phyloP scores from a whole-genome alignment of 495 filamentous ascomycete genomes.

The Chaetomium tenue region DNA sequence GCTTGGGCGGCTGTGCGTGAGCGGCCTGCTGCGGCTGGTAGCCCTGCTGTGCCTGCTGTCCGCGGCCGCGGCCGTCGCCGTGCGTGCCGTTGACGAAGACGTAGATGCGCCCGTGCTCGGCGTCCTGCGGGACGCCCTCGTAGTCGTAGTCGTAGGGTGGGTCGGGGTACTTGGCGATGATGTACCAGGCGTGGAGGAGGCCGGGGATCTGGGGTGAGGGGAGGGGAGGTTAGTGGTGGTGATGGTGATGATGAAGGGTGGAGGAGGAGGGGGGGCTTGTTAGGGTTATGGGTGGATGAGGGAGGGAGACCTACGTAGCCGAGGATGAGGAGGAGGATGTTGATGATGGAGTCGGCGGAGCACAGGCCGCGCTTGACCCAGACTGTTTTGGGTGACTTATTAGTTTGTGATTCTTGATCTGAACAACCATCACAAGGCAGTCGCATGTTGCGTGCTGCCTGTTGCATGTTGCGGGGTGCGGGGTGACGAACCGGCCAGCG shows the following conservation, averaged over 20 bases:
- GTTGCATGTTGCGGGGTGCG: slow-evolving; percentile 19
- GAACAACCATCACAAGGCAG: slow-evolving; percentile 13
- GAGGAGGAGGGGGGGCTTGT: too few relatives aligned
- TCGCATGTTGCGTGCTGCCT: neutral
- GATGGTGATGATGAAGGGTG: too few relatives aligned
- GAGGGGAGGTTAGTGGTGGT: slow-evolving; percentile 12
- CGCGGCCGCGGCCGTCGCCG: slow-evolving; percentile 17
- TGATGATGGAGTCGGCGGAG: slow-evolving; percentile 90
- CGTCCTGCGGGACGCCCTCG: slow-evolving; percentile 51
- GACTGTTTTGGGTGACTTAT: slow-evolving; percentile 51
- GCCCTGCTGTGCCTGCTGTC: slow-evolving; percentile 20
- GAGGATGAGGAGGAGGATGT: slow-evolving; percentile 84
- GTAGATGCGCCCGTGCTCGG: slow-evolving; percentile 58
- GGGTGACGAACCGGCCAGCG: slow-evolving; percentile 71
- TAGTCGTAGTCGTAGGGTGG: slow-evolving; percentile 60
- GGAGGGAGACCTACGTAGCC: slow-evolving; percentile 58
- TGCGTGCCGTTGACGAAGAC: slow-evolving; percentile 57
- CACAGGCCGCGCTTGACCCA: slow-evolving; percentile 97
- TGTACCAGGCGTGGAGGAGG: slow-evolving; percentile 95
- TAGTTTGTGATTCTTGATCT: neutral
- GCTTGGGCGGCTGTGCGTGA: slow-evolving; percentile 26
- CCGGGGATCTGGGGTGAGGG: slow-evolving; percentile 63
- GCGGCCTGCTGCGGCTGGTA: slow-evolving; percentile 29
- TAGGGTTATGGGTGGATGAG: neutral
- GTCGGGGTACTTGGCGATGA: slow-evolving; percentile 88